Base-by-base conservation (phyloP, 176 grass and related monocot genomes). In the Tillandsia fasciculata region DNA sequence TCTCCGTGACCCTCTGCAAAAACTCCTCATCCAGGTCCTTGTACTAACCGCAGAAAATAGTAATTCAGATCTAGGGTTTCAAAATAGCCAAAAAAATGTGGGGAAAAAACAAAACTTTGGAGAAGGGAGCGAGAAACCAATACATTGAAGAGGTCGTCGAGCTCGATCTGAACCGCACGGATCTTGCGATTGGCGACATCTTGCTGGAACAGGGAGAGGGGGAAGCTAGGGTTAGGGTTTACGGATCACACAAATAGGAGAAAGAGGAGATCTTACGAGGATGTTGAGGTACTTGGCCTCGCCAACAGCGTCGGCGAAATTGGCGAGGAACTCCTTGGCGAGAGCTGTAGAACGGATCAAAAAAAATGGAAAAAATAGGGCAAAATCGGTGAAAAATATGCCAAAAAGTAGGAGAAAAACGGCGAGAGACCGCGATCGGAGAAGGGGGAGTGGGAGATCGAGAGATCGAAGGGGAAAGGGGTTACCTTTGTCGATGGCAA, bases 321-420 rank as follows among this genome's bases (percentile, higher is more conserved):
- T 99, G 71, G 66, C 73, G 9, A 99, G 75, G 84, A 99, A 99
- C 72, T 99, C 90, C 78, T 99, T 99, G 20, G 90, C 90, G 53
- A 85, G 84, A 17, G 80, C 95, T 99, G 84, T 50, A 57, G 63
- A 0, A 24, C 51, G 4, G 71, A 89, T 66, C 7, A 10, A 49
- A 2, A 49, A 49, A 3, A 73, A 28, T 9, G 33, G 5, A 42
- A 51, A 71, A 28, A 27, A 48, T 51, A 1, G 54, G 9, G 50
- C 67, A 18, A 33, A 66, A 73, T 13, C 48, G 24, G 10, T 51
- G 65, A 48, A 52, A 48, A 66, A 77, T 68, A 54, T 51, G 63
- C 82, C 48, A 11, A 12, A 53, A 27, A 6, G 53, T 18, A 26
- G 26, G 13, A 51, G 13, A 67, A 48, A 51, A 26, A 8, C 14